These are phyloP conservation scores for Betula pendula DNA, from an alignment of 306 rosid genomes.

Conservation along the genomic window DNA sequence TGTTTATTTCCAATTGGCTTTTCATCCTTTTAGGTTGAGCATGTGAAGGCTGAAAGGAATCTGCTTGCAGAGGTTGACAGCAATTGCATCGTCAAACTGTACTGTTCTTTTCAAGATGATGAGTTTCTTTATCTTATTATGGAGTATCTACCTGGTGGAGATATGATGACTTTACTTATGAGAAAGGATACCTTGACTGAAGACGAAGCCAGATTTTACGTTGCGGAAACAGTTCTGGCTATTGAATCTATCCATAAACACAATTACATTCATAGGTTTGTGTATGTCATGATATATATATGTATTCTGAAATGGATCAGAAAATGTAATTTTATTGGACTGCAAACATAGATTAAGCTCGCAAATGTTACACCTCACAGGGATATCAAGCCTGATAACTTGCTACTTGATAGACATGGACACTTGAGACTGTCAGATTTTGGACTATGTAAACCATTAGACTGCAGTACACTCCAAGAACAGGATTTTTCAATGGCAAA, in stretches of 20 bases:
- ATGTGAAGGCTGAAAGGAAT: constrained; percentile 97
- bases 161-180: constrained; percentile 99
- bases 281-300: not conserved
- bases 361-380: constrained; percentile 49
- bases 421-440: constrained; percentile 95
- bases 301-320: constrained; percentile 7
- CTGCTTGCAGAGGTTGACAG: constrained; percentile 98
- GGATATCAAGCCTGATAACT: constrained; percentile 97
- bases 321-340: constrained; percentile 5
- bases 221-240: constrained; percentile 86
- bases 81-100: constrained; percentile 94
- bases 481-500: constrained; percentile 66
- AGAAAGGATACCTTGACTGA: constrained; percentile 95
- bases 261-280: constrained; percentile 92
- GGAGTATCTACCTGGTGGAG: constrained; percentile 99
- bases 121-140: constrained; percentile 89
- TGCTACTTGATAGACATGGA: constrained; percentile 91
- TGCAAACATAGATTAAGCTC: constrained; percentile 14
- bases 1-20: constrained; percentile 23
- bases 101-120: constrained; percentile 94
- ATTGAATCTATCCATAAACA: constrained; percentile 94
- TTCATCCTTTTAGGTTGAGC: constrained; percentile 69
- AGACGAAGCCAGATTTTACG: constrained; percentile 92
- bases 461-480: constrained; percentile 82
- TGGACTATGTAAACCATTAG: constrained; percentile 97